Evolutionary conservation across 768 basidiomycete species (phyloP), one percentile per base, ranked within the genome.

Genomic region (Naganishia antarctica): DNA sequence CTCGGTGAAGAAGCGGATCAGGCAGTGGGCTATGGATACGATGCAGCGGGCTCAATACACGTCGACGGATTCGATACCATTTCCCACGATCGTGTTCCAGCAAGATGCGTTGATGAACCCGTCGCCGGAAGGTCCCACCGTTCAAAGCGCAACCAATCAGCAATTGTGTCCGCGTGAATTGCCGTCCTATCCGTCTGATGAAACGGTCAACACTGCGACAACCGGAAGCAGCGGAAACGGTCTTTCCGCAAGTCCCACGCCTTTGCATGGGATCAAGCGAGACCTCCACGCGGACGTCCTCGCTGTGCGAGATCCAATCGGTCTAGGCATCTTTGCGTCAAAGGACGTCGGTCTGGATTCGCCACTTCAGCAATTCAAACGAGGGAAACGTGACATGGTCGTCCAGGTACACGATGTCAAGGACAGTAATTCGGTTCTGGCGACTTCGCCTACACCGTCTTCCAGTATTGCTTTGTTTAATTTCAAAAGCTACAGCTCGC

Each of bases 11-110:
- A 51, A n/a, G 18, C 11, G 50, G 50, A 51, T 51, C 50, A 29
- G 50, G 50, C 29, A 51, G 31, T 51, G 50, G 50, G 50, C 50
- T 2, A 51, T 51, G 50, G 50, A 51, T 21, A 51, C 50, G 50
- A 51, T 51, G 50, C 50, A 51, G 29, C 50, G 50, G n/a, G 50
- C 50, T n/a, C n/a, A n/a, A n/a, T n/a, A n/a, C 32, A n/a, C 31
- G 16, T 13, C 50, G 16, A 34, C 50, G 16, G 11, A 34, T 3
- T 18, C 50, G 4, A 21, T 57, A 0, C 11, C 53, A 8, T 57
- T 57, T 13, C 37, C 37, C 28, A 37, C 32, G 9, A 37, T 37
- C 15, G 34, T 7, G 34, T 7, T 37, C 15, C 34, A 37, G 15
- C 8, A 37, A 15, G 34, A 37, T 37, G 34, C 34, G 37, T 40